Evolutionary conservation across 2,329 filamentous ascomycete genomes (phyloP).

Genomic region (Pseudocercospora macadamiae): DNA sequence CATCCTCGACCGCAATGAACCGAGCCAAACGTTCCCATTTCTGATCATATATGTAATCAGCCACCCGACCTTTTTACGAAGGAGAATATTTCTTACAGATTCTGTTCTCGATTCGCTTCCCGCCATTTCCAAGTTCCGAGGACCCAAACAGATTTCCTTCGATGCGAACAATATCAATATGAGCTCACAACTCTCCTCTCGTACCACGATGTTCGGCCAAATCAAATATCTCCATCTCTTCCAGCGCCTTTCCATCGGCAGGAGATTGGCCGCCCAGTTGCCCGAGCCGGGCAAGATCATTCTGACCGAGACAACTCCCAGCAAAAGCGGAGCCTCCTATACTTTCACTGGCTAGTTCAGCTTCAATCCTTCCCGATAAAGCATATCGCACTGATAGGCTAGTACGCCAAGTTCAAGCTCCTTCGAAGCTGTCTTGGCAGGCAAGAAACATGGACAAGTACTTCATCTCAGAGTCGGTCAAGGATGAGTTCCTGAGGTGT

Average conservation of each 20-base stretch:
- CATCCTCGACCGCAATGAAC: background rate
- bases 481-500: too few species aligned
- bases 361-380: background rate
- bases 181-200: too few species aligned
- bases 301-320: background rate
- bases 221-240: background rate
- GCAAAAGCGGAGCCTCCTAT: background rate
- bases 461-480: background rate
- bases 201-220: background rate
- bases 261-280: background rate
- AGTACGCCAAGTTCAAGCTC: background rate
- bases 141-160: too few species aligned
- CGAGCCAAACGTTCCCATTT: background rate
- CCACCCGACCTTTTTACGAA: too few species aligned
- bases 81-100: too few species aligned
- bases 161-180: too few species aligned
- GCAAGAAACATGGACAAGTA: background rate
- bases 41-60: too few species aligned
- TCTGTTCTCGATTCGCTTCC: background rate
- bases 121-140: too few species aligned
- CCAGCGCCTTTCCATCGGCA: background rate
- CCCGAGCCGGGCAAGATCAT: background rate
- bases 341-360: background rate
- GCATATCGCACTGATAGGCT: background rate
- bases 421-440: background rate